Evolutionary conservation across 2,329 filamentous ascomycete genomes (phyloP), one percentile per base, ranked within the genome.

Genomic region (Talaromyces amestolkiae): DNA sequence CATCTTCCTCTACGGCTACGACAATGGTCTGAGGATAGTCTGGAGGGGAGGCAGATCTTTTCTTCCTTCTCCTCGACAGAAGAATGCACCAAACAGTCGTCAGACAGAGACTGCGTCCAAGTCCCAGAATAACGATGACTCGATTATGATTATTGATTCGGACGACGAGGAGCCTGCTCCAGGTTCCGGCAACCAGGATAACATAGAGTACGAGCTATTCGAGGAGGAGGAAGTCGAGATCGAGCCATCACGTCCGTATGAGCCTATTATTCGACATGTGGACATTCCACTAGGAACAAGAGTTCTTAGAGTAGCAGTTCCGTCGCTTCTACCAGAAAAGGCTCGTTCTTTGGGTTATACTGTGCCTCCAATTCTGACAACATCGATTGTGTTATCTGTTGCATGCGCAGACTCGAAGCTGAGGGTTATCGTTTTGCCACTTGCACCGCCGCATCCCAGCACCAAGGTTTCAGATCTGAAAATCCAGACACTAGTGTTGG

Each of bases 41-140:
- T 89, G 87, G 87, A 81, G 85, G 74, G 86, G 86, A 51, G 87
- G 87, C 3, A 80, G 78, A 35, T 76, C 78, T 0, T 80, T 85
- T 64, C 81, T 82, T 39, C 66, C 69, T 31, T 64, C 71, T 43
- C 61, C 61, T 39, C 61, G 43, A 53, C 58, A 41, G 41, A 72
- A 76, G 67, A 65, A 72, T 41, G 58, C 69, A 3, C 65, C 68
- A 71, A 70, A 70, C 35, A 66, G 68, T 19, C 75, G 70, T 35
- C 66, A 69, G 62, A 66, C 64, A 62, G 53, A 61, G 19, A 35
- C 33, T 2, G 13, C 37, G n/a, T 59, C 10, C 19, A 72, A 73
- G 53, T 24, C 64, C 6, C 72, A 70, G 60, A 72, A 65, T 54
- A 69, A 70, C 39, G 72, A 75, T 56, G 81, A 86, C 69, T 75